These are phyloP conservation scores for Sugiyamaella chiloensis DNA, from an alignment of 805 yeast genomes.

Conservation along the genomic window DNA sequence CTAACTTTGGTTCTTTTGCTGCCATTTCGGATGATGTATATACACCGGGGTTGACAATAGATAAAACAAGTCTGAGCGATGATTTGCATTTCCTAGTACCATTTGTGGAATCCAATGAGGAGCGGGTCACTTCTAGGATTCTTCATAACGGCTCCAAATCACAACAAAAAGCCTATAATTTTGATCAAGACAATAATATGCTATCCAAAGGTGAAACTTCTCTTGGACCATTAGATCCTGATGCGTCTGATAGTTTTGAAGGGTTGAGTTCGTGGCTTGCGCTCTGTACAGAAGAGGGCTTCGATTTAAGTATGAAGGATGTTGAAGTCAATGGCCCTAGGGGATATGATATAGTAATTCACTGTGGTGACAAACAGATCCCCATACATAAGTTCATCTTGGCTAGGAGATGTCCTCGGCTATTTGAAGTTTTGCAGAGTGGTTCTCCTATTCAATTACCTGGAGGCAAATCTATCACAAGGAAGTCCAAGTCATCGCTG, in stretches of 20 bases:
- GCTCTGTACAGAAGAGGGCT: constrained; percentile 11
- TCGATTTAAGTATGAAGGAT: constrained; percentile 5
- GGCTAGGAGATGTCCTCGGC: constrained; percentile 9
- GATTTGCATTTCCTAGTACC: constrained; percentile 60
- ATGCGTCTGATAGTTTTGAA: constrained; percentile 7
- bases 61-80: constrained; percentile 43
- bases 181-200: not conserved
- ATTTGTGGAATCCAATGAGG: constrained; percentile 24
- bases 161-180: not conserved
- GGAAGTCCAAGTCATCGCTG: not conserved
- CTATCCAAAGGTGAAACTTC: not conserved
- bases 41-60: constrained; percentile 52
- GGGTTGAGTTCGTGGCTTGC: constrained; percentile 12
- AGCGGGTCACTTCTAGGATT: constrained; percentile 4
- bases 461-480: not conserved
- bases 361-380: constrained; percentile 23
- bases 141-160: not conserved
- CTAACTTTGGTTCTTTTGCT: constrained; percentile 61
- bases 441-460: not conserved
- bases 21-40: constrained; percentile 63
- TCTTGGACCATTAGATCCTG: constrained; percentile 6
- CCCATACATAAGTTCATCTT: constrained; percentile 21
- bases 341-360: constrained; percentile 17
- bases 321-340: constrained; percentile 5
- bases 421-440: not conserved